Evolutionary conservation across 495 filamentous ascomycete species (phyloP).

Genomic region (Hamigera avellanea): DNA sequence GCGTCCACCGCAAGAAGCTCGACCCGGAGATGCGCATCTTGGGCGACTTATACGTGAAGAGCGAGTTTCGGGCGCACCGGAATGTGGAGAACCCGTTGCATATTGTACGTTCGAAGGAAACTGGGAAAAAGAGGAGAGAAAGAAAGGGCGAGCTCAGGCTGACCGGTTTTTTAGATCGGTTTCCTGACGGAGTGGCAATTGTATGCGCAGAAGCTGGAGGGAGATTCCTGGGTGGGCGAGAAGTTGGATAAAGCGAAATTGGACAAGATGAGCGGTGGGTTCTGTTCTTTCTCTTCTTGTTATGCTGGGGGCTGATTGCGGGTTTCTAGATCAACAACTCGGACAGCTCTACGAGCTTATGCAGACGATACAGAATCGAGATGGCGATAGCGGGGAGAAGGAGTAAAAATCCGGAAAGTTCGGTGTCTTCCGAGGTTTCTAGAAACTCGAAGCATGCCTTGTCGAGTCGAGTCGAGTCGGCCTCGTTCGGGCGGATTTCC

Average conservation of each 20-base stretch:
- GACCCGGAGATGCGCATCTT: constrained; percentile 63
- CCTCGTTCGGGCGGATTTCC: no score
- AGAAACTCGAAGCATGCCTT: no score
- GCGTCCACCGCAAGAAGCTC: constrained; percentile 72
- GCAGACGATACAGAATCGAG: constrained; percentile 56
- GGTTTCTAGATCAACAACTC: constrained; percentile 67
- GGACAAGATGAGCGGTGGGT: constrained; percentile 90
- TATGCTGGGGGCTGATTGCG: constrained; percentile 3
- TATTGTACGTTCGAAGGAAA: constrained; percentile 46
- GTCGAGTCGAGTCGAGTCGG: no score
- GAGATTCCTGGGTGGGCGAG: constrained; percentile 67
- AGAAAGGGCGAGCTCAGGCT: constrained; percentile 3
- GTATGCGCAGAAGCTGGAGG: constrained; percentile 85
- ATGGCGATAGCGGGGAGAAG: constrained; percentile 1
- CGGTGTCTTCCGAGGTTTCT: no score
- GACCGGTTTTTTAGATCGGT: constrained; percentile 51
- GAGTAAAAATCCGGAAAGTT: no score
- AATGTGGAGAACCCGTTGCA: constrained; percentile 84
- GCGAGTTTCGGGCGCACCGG: constrained; percentile 75
- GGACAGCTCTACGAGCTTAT: constrained; percentile 91
- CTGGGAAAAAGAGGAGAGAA: not conserved
- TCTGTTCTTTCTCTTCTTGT: constrained; percentile 5
- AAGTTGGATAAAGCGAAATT: constrained; percentile 67
- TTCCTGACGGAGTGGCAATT: constrained; percentile 95
- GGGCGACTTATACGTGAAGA: constrained; percentile 84